Base-by-base conservation (phyloP, 345 rosid species). In the Limnanthes douglasii region DNA sequence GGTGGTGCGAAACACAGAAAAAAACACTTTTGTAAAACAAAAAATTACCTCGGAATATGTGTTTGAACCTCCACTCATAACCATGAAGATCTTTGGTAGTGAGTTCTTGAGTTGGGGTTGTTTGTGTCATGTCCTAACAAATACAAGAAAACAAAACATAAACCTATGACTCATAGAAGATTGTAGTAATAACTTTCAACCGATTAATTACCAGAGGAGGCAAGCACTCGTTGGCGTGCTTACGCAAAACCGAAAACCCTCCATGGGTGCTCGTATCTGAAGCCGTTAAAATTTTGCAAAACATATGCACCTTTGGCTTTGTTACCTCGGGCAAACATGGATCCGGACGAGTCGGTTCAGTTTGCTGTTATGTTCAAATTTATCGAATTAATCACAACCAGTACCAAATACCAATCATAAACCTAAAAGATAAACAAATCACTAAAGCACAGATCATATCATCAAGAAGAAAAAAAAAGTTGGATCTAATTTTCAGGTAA, bases 251-350 rank as follows among this genome's bases (percentile, higher is more conserved):
- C 39, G 95, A 79, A 59, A 85, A 84, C 28, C 93, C 95, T 39
- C 95, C 95, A 54, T 85, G 93, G 27, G 93, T 85, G 62, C 95
- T 85, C 16, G 93, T 79, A 28, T 85, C 95, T 15, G 95, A 76
- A 50, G 88, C 93, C 1, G 95, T 85, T 31, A 85, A 46, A 53
- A 81, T 73, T 71, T 79, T 85, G 54, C 76, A 73, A 60, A 79
- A 85, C 0, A 88, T 73, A 47, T 76, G 73, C 11, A 76, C 57
- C 3, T 43, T 28, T 57, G 18, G 66, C 57, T 53, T 75, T 8
- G 53, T 54, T 11, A 61, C 69, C 58, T 73, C 82, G 8, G 61
- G 54, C 0, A 44, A 32, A 11, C 60, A 57, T 12, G 61, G 71
- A 50, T 79, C 81, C 17, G 57, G 73, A 61, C 55, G 60, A 26